Conservation (phyloP, 2,329 filamentous ascomycete genomes). For the Pseudogymnoascus sp. region DNA sequence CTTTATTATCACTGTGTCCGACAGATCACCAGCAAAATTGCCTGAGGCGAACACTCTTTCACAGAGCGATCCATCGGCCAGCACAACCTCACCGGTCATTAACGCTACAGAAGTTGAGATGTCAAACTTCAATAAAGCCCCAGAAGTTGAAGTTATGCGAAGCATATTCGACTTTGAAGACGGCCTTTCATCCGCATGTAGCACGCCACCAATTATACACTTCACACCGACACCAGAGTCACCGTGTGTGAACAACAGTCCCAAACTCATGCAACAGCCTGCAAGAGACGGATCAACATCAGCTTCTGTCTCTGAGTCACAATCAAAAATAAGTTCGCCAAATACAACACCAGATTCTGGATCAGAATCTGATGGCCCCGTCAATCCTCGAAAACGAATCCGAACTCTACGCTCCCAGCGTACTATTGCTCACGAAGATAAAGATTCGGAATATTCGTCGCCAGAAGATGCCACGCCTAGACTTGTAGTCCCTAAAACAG, state of each 20-base stretch:
- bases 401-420: not conserved
- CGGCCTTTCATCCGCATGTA: not conserved
- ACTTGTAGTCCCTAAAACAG: constrained; percentile 16
- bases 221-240: not conserved
- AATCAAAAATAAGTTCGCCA: not conserved
- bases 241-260: not conserved
- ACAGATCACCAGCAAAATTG: not conserved
- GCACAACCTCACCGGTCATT: not conserved
- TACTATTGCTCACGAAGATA: not conserved
- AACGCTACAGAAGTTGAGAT: not conserved
- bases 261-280: not conserved
- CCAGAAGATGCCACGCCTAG: not conserved
- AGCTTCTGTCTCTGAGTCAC: not conserved
- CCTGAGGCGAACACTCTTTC: not conserved
- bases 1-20: not conserved
- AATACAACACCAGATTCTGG: not conserved
- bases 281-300: not conserved
- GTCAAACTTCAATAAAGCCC: not conserved
- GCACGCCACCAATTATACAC: not conserved
- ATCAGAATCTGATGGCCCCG: not conserved
- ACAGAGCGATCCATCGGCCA: too few relatives aligned
- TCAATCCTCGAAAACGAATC: not conserved
- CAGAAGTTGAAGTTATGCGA: not conserved
- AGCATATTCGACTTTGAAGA: not conserved
- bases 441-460: not conserved